A percentile compares a stretch with the other conserved stretches of the same genome.
These are phyloP conservation scores for Xanthoconium purpureum DNA, from an alignment of 768 basidiomycete genomes.

Conservation along the genomic window DNA sequence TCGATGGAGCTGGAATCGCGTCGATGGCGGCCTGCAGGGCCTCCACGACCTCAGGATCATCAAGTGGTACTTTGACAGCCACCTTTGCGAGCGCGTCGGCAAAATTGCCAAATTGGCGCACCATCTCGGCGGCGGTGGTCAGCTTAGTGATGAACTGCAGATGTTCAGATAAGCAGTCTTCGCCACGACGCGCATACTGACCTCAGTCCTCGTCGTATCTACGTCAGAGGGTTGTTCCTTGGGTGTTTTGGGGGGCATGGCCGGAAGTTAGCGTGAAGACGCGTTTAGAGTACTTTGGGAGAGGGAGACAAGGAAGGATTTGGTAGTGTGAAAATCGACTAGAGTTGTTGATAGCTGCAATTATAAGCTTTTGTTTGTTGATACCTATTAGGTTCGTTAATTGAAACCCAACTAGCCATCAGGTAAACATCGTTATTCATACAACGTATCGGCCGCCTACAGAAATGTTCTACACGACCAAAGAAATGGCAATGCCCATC, in stretches of 20 bases:
- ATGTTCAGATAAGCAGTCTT: constrained; percentile 19
- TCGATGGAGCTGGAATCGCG: constrained; percentile 33
- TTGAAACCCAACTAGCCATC: constrained; percentile 39
- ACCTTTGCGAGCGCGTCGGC: constrained; percentile 59
- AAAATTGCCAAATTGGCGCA: constrained; percentile 60
- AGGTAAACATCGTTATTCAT: constrained; percentile 30
- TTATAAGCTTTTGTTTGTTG: constrained; percentile 41
- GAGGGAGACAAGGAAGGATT: constrained; percentile 36
- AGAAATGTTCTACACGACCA: constrained; percentile 8
- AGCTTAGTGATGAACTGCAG: constrained; percentile 55
- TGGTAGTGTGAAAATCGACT: constrained; percentile 40
- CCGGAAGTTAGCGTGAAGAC: constrained; percentile 14
- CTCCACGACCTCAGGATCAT: constrained; percentile 30
- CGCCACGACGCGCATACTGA: constrained; percentile 18
- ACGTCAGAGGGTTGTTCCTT: constrained; percentile 27
- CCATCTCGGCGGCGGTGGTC: constrained; percentile 52
- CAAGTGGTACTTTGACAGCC: constrained; percentile 39
- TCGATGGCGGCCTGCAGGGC: constrained; percentile 29
- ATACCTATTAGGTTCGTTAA: constrained; percentile 35
- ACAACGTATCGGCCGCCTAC: constrained; percentile 12
- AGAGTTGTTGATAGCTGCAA: constrained; percentile 37
- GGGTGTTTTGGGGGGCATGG: constrained; percentile 25
- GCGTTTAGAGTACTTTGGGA: constrained; percentile 25
- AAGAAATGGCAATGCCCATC: constrained; percentile 1
- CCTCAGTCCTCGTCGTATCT: constrained; percentile 31